phyloP scores from a whole-genome alignment of 352 stramenopile genomes.

The Blastocystis sp. region DNA sequence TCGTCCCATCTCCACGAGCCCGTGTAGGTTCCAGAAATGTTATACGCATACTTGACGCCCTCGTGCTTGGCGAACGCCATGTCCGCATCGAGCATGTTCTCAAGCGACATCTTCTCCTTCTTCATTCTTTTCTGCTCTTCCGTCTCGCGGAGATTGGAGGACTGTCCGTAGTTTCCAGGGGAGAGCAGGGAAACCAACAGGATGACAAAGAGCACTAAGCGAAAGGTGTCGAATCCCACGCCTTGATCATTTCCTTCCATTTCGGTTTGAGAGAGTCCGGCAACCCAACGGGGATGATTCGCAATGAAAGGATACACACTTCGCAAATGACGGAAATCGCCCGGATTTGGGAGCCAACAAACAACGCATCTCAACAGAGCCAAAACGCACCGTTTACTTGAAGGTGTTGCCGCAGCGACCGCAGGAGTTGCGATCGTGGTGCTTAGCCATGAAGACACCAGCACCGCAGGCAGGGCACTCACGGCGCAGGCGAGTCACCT shows the following conservation, averaged over 20 bases:
- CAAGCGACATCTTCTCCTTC: not conserved
- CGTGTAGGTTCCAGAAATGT: constrained; percentile 43
- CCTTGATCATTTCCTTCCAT: constrained; percentile 27
- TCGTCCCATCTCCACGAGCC: not conserved
- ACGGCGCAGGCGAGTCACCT: constrained; percentile 94
- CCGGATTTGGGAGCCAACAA: constrained; percentile 14
- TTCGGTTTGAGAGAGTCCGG: not conserved
- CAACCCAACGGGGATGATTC: not conserved
- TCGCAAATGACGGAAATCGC: not conserved
- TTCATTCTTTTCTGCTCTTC: not conserved
- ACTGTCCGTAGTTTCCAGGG: not conserved
- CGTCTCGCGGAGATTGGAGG: constrained; percentile 12
- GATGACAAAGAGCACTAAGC: constrained; percentile 11
- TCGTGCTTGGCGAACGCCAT: not conserved
- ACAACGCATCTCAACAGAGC: constrained; percentile 38
- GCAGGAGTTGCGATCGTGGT: constrained; percentile 98
- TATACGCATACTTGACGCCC: constrained; percentile 19
- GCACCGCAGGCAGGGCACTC: constrained; percentile 93
- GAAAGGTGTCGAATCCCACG: not conserved
- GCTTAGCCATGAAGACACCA: constrained; percentile 97
- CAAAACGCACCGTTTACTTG: constrained; percentile 68
- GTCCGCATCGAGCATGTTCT: constrained; percentile 25
- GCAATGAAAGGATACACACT: not conserved
- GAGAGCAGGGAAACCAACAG: constrained; percentile 6
- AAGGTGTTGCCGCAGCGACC: constrained; percentile 96